Conservation (phyloP, 1,284 basidiomycete species). For the Microbotryum violaceum region DNA sequence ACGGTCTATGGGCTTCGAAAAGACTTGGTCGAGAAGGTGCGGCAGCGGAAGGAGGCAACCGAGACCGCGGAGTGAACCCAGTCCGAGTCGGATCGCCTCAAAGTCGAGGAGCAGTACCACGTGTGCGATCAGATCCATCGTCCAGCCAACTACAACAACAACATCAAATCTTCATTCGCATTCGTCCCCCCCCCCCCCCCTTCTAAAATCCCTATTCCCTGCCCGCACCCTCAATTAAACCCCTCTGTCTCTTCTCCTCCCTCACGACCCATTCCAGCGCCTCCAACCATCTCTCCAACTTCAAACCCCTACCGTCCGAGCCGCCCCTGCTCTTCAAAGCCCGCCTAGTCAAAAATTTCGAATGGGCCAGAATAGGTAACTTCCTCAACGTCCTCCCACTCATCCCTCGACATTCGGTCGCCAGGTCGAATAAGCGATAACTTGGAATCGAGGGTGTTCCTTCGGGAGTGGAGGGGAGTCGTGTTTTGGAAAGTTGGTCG, state of each 20-base stretch:
- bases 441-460: constrained; percentile 26
- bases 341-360: constrained; percentile 54
- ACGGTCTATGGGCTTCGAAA: constrained; percentile 30
- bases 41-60: too few relatives aligned
- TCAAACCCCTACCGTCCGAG: constrained; percentile 46
- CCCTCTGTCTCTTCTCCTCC: constrained; percentile 37
- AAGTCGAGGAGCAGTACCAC: too few relatives aligned
- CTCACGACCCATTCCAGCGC: constrained; percentile 67
- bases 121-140: too few relatives aligned
- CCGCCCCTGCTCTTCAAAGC: constrained; percentile 59
- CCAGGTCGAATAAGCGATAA: constrained; percentile 54
- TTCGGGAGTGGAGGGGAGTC: constrained; percentile 40
- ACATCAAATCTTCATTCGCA: too few relatives aligned
- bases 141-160: too few relatives aligned
- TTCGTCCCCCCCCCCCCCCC: too few relatives aligned
- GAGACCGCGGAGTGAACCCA: too few relatives aligned
- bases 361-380: constrained; percentile 83
- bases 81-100: too few relatives aligned
- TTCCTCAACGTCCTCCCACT: constrained; percentile 84
- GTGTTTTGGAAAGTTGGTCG: neutral
- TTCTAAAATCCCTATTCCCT: neutral
- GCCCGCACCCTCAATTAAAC: constrained; percentile 13
- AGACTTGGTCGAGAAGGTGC: constrained; percentile 15
- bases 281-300: constrained; percentile 58
- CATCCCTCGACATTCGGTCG: constrained; percentile 68